Conservation (phyloP, 306 rosid genomes). For the Pterocarpus macrocarpus region DNA sequence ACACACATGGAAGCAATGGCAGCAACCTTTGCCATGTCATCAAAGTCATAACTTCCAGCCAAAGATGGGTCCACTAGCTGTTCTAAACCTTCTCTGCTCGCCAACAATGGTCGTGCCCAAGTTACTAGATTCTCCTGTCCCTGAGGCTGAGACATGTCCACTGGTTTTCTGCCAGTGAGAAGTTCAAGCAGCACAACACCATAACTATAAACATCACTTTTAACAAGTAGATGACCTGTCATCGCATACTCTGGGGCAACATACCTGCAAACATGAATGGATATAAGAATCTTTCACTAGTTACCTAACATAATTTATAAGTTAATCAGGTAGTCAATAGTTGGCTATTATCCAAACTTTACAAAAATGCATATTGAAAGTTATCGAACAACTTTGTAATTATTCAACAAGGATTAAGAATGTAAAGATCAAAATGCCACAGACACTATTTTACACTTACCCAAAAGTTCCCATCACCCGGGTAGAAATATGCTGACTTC, state of each 20-base stretch:
- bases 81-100: conserved; percentile 89
- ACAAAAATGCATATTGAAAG: conserved; percentile 10
- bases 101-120: conserved; percentile 86
- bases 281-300: conserved; percentile 25
- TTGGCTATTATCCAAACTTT: conserved; percentile 1
- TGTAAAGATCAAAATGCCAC: conserved; percentile 37
- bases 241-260: conserved; percentile 99
- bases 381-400: conserved; percentile 38
- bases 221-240: conserved; percentile 96
- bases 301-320: not conserved
- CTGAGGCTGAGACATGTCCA: conserved; percentile 89
- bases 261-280: conserved; percentile 63
- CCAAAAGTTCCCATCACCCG: conserved; percentile 99
- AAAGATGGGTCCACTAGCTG: conserved; percentile 87
- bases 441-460: conserved; percentile 52
- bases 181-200: conserved; percentile 97
- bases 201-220: conserved; percentile 95
- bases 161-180: conserved; percentile 95
- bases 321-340: conserved; percentile 19
- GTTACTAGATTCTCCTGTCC: conserved; percentile 95
- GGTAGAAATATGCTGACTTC: conserved; percentile 91
- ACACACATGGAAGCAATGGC: conserved; percentile 98
- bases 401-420: conserved; percentile 4
- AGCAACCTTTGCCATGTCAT: conserved; percentile 98
- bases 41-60: conserved; percentile 78